Base-by-base conservation (phyloP, 2,329 filamentous ascomycete species). In the Aspergillus novoparasiticus region DNA sequence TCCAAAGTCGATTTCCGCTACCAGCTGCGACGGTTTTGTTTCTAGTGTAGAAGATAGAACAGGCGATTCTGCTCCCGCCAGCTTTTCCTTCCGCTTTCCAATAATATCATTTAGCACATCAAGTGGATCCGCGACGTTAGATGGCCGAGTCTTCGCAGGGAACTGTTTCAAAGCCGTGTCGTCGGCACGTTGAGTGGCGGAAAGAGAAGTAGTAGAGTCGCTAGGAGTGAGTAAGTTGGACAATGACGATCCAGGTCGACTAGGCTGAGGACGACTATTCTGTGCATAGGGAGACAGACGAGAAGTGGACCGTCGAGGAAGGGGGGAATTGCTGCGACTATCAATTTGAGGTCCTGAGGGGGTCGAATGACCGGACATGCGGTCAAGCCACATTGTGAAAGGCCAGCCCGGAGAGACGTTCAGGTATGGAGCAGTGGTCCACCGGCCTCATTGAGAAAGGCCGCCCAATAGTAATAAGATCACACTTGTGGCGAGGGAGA, bases 311-410 rank as follows among this genome's bases (percentile, higher is more conserved):
- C 90, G 85, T 68, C 86, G 86, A 46, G 87, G 85, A 32, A 89
- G 85, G 55, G 92, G 90, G 66, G 92, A 93, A 73, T 88, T 90
- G 57, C 89, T 83, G 75, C 92, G 88, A 75, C 85, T 76, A 56
- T 70, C 88, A 64, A 84, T 84, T 64, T 88, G 86, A 63, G 87
- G 87, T 66, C 86, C 84, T 61, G 86, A 83, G 79, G 87, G 82
- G 76, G 86, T 88, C 62, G 89, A 86, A 78, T 90, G 89, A 71
- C 86, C 88, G 68, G 90, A 89, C 68, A 96, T 88, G 76, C 93
- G 90, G 82, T 97, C 93, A 75, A 96, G 88, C 93, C 93, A 97
- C 92, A 96, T 96, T 57, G 61, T 78, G 56, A 51, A 55, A 53
- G 61, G 58, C 59, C 55, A 56, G 60, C 59, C 62, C 60, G 61